These are phyloP conservation scores for Phytophthora uliginosa DNA, from an alignment of 352 stramenopile genomes.

Conservation along the genomic window DNA sequence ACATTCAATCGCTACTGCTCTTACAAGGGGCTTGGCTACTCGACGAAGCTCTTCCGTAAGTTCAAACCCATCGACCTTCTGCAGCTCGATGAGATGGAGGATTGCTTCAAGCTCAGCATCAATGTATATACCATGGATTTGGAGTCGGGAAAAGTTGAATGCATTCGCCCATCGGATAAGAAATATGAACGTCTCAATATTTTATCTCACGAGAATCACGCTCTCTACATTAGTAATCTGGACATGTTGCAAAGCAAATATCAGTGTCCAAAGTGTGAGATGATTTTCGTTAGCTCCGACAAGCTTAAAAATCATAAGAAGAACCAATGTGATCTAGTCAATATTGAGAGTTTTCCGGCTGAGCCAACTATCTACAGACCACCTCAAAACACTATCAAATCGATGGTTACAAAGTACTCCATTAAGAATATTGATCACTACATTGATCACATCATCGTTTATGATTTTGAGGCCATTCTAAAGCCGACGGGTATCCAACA, in stretches of 20 bases:
- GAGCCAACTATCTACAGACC: not conserved
- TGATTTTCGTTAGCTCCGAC: conserved; percentile 1
- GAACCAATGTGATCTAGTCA: not conserved
- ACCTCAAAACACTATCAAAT: not conserved
- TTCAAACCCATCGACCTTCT: no score
- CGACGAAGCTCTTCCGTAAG: no score
- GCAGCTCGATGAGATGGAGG: no score
- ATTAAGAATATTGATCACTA: conserved; percentile 14
- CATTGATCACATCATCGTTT: conserved; percentile 14
- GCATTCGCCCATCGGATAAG: no score
- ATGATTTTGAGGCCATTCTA: conserved; percentile 15
- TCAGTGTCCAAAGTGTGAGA: conserved; percentile 11
- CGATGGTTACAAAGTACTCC: conserved; percentile 1
- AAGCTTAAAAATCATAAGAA: no score
- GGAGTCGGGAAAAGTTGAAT: no score
- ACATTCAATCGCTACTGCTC: no score
- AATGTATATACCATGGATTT: no score
- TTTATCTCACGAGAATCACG: no score
- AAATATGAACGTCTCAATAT: no score
- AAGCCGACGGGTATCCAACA: not conserved
- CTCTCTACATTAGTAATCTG: not conserved
- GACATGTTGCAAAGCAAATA: conserved; percentile 9
- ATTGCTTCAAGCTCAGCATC: no score
- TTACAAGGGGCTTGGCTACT: no score
- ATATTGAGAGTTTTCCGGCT: conserved; percentile 1